Evolutionary conservation across 108 stramenopile genomes (phyloP).

Genomic region (Cyclotella distinguenda): DNA sequence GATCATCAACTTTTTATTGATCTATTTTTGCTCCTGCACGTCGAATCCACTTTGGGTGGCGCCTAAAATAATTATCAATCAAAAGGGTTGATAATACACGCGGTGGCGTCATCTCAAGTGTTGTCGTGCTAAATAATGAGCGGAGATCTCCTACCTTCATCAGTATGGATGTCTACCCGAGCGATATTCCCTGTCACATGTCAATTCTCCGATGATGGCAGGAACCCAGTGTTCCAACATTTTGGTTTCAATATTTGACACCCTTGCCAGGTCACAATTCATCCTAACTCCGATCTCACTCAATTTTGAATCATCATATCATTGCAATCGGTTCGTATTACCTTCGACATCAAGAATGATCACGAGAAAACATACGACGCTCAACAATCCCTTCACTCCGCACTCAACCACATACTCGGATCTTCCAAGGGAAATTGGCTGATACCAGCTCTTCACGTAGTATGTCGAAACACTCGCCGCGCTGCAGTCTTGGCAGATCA

Average conservation of each 20-base stretch:
- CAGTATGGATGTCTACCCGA: slow-evolving; percentile 47
- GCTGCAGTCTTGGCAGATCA: slow-evolving; percentile 68
- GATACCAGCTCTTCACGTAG: slow-evolving; percentile 72
- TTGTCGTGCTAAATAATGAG: slow-evolving; percentile 39
- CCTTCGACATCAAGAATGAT: slow-evolving; percentile 45
- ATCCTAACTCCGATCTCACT: no score
- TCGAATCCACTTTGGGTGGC: background rate
- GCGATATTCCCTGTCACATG: slow-evolving; percentile 38
- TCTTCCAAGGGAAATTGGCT: slow-evolving; percentile 81
- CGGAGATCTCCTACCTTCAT: slow-evolving; percentile 36
- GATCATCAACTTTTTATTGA: background rate
- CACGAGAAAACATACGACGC: slow-evolving; percentile 55
- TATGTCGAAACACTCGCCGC: slow-evolving; percentile 73
- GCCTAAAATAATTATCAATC: slow-evolving; percentile 20
- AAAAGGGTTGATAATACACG: slow-evolving; percentile 34
- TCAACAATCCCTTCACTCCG: slow-evolving; percentile 66
- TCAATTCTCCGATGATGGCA: slow-evolving; percentile 25
- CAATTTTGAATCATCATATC: slow-evolving; percentile 3
- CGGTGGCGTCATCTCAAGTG: background rate
- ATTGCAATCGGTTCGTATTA: background rate
- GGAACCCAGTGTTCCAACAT: slow-evolving; percentile 58
- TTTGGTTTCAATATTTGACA: background rate
- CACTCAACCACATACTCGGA: slow-evolving; percentile 64
- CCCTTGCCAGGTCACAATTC: slow-evolving; percentile 7
- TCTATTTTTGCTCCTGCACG: background rate